Conservation (phyloP, 805 yeast genomes). For the Barnettozyma sucrosica region DNA sequence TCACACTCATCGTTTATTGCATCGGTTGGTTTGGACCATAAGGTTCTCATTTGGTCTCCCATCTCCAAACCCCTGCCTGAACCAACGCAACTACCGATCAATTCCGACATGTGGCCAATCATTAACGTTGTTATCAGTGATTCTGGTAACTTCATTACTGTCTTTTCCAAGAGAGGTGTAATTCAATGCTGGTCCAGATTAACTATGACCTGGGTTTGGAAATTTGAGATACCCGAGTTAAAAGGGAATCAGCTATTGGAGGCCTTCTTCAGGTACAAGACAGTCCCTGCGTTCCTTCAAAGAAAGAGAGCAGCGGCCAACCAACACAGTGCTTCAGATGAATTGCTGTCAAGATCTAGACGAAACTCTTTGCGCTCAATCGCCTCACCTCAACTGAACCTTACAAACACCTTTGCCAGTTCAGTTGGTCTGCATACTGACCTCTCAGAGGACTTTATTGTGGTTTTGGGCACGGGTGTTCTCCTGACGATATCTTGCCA, state of each 20-base stretch:
- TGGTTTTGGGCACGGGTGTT: slow-evolving; percentile 47
- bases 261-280: slow-evolving; percentile 53
- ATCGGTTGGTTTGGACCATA: slow-evolving; percentile 69
- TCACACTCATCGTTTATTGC: slow-evolving; percentile 59
- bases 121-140: slow-evolving; percentile 49
- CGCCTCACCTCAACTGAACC: slow-evolving; percentile 21
- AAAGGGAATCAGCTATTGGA: slow-evolving; percentile 40
- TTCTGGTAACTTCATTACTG: slow-evolving; percentile 52
- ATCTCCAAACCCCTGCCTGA: slow-evolving; percentile 40
- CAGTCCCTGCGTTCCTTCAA: slow-evolving; percentile 38
- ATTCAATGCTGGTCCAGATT: slow-evolving; percentile 58
- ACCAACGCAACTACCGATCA: slow-evolving; percentile 39
- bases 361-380: slow-evolving; percentile 28
- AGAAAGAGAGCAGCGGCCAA: slow-evolving; percentile 25
- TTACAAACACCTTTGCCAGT: slow-evolving; percentile 21
- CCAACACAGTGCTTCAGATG: slow-evolving; percentile 4
- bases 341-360: slow-evolving; percentile 26
- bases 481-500: slow-evolving; percentile 44
- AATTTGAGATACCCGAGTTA: slow-evolving; percentile 33
- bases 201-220: slow-evolving; percentile 54
- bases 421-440: slow-evolving; percentile 18
- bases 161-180: slow-evolving; percentile 46
- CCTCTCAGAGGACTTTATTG: slow-evolving; percentile 36
- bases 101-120: slow-evolving; percentile 54
- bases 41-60: slow-evolving; percentile 70